Evolutionary conservation across 1,284 basidiomycete genomes (phyloP), one percentile per base, ranked within the genome.

Genomic region (Boletellus deceptivus): DNA sequence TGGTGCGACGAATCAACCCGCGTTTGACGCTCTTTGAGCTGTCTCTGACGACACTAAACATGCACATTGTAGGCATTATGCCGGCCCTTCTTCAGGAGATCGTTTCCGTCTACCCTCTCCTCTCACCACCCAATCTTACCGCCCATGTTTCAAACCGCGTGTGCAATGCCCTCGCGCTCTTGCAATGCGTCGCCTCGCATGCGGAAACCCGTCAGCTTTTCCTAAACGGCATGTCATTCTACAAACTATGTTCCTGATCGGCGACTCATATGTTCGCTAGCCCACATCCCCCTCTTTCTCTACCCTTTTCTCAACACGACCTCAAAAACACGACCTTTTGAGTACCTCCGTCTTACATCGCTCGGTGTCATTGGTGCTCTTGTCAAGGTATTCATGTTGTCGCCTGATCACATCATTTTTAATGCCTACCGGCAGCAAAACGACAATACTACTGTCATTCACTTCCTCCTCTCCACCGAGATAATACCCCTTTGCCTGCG

Each of bases 231-330:
- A 50, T 46, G 78, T 66, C 25, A 8, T 22, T 43, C 22, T 39
- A 14, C 13, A 1, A 43, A 11, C 16, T 16, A 22, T 25, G 18
- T 25, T 36, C 14, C 17, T 29, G 29, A n/a, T 42, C 27, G 24
- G 45, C n/a, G n/a, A 45, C 40, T 52, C 1, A 49, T 20, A 31
- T 36, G 31, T 22, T n/a, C 43, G 22, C 54, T 61, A 93, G 96
- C 97, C 24, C 97, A 99, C 72, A 97, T 99, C 64, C 97, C 97
- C 29, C 83, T 99, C 53, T 99, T 99, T 75, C 80, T 99, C 62
- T 99, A 99, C 73, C 97, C 97, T 9, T 99, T 99, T 76, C 79
- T 99, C 60, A 99, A 99, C 73, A 99, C 97, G 14, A 99, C 95
- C 4, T 95, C 92, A 57, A 99, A 99, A 79, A 99, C 96, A 14